Evolutionary conservation across 768 basidiomycete species (phyloP), one percentile per base, ranked within the genome.

Genomic region (Trametes coccinea): DNA sequence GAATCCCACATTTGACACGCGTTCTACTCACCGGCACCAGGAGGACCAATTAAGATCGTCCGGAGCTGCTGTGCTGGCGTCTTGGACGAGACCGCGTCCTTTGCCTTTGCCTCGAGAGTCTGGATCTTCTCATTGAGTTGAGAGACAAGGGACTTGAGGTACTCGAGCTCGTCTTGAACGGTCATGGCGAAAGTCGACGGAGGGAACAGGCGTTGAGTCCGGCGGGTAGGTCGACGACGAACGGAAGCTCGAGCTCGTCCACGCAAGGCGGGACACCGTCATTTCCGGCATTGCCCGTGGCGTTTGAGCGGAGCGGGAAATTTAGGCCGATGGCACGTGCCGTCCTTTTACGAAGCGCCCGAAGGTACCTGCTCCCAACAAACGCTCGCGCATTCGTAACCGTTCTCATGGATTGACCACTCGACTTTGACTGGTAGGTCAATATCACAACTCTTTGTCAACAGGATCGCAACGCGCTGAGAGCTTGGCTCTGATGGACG

Each of bases 11-110:
- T 11, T 16, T 37, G 34, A 11, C 34, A 37, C 34, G 34, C 34
- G 43, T n/a, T 41, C 33, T 9, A 61, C 88, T 66, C 68, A 96
- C 96, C 96, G 71, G 97, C 93, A 69, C 97, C 97, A 46, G 97
- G 97, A 62, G 97, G 97, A 56, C 97, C 97, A 67, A 99, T 80
- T 68, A 99, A 83, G 69, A 99, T 93, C 67, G 96, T 88, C 50
- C 96, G 84, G 62, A 92, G 86, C 78, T 93, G 91, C 70, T 85
- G 82, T 27, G 84, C 86, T 54, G 92, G 90, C 31, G 87, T 82
- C 72, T 80, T 78, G n/a, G 79, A 72, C 31, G 74, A 69, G 22
- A 71, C 72, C 10, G 76, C 74, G 7, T 73, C 71, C 74, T 88
- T 90, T 52, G 83, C 79, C 73, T 84, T 86, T 14, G 77, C 73